phyloP scores from a whole-genome alignment of 371 early-diverging fungal species.

The Cokeromyces recurvatus region DNA sequence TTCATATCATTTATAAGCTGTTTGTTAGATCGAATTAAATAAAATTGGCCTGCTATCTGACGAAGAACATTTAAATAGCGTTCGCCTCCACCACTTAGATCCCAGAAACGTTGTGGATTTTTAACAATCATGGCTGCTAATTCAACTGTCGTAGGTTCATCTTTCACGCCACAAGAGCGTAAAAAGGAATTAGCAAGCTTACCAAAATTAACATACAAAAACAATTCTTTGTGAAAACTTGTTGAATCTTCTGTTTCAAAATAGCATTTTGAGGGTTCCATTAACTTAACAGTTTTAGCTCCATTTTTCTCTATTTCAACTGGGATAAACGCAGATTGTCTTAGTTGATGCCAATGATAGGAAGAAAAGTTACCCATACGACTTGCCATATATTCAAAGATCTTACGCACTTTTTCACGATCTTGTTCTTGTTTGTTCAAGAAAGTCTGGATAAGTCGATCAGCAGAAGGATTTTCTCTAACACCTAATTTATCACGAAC shows the following conservation, averaged over 20 bases:
- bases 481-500: conserved; percentile 72
- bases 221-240: conserved; percentile 51
- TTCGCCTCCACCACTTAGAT: conserved; percentile 62
- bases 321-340: conserved; percentile 62
- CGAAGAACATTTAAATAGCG: conserved; percentile 68
- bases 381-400: conserved; percentile 71
- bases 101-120: conserved; percentile 68
- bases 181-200: conserved; percentile 70
- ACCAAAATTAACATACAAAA: conserved; percentile 75
- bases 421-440: conserved; percentile 35
- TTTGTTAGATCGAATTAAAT: conserved; percentile 40
- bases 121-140: conserved; percentile 67
- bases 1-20: conserved; percentile 59
- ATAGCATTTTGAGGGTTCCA: conserved; percentile 55
- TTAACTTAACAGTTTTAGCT: conserved; percentile 25
- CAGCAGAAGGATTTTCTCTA: conserved; percentile 53
- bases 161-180: conserved; percentile 81
- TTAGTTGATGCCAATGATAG: conserved; percentile 52
- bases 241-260: conserved; percentile 49
- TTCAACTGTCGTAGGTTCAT: conserved; percentile 79
- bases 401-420: conserved; percentile 34
- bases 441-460: conserved; percentile 44
- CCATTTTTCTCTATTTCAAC: conserved; percentile 21
- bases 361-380: conserved; percentile 55
- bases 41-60: conserved; percentile 70